Evolutionary conservation across 345 rosid species (phyloP).

Genomic region (Syzygium aqueum): DNA sequence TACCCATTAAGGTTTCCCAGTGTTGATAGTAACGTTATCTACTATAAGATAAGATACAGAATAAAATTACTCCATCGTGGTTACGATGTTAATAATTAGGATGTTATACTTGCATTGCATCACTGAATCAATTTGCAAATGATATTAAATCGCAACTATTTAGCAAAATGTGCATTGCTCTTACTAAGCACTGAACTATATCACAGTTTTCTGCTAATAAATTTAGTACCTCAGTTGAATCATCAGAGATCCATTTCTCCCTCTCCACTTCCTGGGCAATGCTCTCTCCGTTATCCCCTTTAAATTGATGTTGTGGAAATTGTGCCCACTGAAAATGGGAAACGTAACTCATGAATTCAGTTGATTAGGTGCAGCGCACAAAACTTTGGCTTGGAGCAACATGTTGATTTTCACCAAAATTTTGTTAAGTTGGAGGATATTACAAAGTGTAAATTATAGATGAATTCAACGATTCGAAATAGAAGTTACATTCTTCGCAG

Average conservation of each 20-base stretch:
- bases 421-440: neutral
- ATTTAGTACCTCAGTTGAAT: slow-evolving; percentile 5
- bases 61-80: neutral
- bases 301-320: slow-evolving; percentile 56
- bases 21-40: neutral
- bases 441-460: neutral
- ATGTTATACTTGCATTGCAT: neutral
- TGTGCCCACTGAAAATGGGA: slow-evolving; percentile 72
- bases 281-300: slow-evolving; percentile 31
- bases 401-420: neutral
- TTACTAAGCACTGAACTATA: neutral
- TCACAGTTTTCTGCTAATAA: neutral
- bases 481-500: slow-evolving; percentile 78
- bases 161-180: neutral
- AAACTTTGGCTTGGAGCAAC: neutral
- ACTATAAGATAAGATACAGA: neutral
- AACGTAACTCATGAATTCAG: neutral
- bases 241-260: slow-evolving; percentile 14
- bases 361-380: neutral
- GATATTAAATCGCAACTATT: neutral
- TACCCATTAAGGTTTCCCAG: neutral
- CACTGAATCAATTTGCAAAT: neutral
- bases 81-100: neutral
- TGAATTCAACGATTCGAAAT: neutral
- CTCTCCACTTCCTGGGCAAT: slow-evolving; percentile 22